Evolutionary conservation across 2,329 filamentous ascomycete species (phyloP).

Genomic region (Taxawa tesnikishii): DNA sequence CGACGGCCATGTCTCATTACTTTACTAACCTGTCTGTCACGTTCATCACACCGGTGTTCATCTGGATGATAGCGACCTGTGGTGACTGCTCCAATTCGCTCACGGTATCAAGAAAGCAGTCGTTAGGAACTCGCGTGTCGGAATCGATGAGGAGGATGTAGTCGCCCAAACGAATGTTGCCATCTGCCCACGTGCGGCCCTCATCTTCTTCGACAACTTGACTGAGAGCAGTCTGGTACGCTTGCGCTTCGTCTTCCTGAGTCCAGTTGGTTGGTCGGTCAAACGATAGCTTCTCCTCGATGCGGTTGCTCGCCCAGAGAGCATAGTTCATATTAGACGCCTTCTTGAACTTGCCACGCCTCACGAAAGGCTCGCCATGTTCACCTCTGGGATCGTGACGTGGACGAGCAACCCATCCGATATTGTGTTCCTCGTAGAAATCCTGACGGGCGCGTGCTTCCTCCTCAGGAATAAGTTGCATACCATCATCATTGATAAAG

Average conservation of each 20-base stretch:
- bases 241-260: conserved; percentile 51
- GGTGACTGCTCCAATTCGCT: conserved; percentile 66
- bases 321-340: conserved; percentile 63
- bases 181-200: conserved; percentile 59
- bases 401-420: conserved; percentile 36
- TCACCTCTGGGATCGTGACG: conserved; percentile 25
- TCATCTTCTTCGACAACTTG: conserved; percentile 48
- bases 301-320: conserved; percentile 48
- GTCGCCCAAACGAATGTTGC: conserved; percentile 63
- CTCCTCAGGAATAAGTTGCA: conserved; percentile 43
- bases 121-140: conserved; percentile 58
- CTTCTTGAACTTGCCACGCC: conserved; percentile 45
- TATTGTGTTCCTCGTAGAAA: conserved; percentile 36
- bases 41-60: conserved; percentile 62
- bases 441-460: conserved; percentile 30
- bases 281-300: conserved; percentile 62
- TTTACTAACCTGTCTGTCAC: conserved; percentile 57
- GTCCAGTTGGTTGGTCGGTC: conserved; percentile 54
- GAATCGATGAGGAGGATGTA: conserved; percentile 61
- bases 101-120: conserved; percentile 62
- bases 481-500: conserved; percentile 56
- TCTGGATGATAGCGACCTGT: conserved; percentile 63
- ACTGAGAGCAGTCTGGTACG: conserved; percentile 49
- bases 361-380: conserved; percentile 32
- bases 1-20: too few species aligned